phyloP scores from a whole-genome alignment of 768 basidiomycete species.

The Suillus alpinus region DNA sequence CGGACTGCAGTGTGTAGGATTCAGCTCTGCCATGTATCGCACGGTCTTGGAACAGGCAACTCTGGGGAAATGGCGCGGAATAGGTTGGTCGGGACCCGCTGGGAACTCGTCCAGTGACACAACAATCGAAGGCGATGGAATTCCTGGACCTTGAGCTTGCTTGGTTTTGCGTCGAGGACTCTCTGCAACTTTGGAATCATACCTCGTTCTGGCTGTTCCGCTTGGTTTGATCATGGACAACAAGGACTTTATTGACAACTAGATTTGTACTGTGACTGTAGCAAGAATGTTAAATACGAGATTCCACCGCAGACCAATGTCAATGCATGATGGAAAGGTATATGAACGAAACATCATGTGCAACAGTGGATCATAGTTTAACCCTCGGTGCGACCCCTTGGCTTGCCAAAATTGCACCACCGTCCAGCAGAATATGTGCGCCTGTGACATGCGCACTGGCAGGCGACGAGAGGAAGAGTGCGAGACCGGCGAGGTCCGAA shows the following conservation, averaged over 20 bases:
- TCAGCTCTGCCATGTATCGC: conserved; percentile 64
- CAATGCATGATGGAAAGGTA: not conserved
- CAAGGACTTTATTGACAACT: not conserved
- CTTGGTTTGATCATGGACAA: not conserved
- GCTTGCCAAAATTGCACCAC: conserved; percentile 40
- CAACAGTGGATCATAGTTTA: conserved; percentile 18
- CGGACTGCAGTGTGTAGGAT: conserved; percentile 74
- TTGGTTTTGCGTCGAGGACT: not conserved
- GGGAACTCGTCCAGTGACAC: not conserved
- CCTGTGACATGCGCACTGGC: conserved; percentile 77
- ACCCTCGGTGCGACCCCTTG: conserved; percentile 22
- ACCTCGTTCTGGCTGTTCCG: not conserved
- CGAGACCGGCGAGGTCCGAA: conserved; percentile 69
- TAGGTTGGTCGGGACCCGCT: not conserved
- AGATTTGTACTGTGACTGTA: not conserved
- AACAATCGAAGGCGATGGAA: not conserved
- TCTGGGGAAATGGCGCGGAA: conserved; percentile 20
- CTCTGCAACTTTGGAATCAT: not conserved
- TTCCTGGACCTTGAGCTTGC: not conserved
- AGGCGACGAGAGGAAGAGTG: conserved; percentile 66
- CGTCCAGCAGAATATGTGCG: conserved; percentile 68
- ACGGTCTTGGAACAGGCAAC: conserved; percentile 64
- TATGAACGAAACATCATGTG: too few relatives aligned
- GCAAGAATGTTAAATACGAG: not conserved
- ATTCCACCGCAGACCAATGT: not conserved